phyloP scores from a whole-genome alignment of 2,329 filamentous ascomycete genomes.

The Ceratocystis smalleyi region DNA sequence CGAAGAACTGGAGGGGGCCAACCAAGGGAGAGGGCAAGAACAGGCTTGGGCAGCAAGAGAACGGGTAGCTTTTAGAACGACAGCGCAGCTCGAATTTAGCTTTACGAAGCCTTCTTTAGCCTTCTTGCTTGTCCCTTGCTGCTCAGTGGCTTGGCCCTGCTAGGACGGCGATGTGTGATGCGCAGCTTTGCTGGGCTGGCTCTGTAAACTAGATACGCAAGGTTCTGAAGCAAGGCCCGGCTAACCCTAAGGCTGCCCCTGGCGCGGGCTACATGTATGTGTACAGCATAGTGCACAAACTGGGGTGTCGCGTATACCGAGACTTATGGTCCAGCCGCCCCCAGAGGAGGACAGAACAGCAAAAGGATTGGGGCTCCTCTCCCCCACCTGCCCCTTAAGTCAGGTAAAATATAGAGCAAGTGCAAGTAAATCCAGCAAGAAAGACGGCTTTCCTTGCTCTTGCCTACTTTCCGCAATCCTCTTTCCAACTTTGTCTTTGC shows the following conservation, averaged over 20 bases:
- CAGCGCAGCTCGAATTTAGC: not conserved
- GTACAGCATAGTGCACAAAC: too few relatives aligned
- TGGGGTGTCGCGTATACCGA: too few relatives aligned
- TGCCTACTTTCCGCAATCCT: not conserved
- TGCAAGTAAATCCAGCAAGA: not conserved
- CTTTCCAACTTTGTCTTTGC: not conserved
- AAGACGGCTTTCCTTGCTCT: not conserved
- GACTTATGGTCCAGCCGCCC: not conserved
- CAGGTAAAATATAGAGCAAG: not conserved
- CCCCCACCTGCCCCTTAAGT: slow-evolving; percentile 3
- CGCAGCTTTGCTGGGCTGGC: not conserved
- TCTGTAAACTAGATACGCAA: not conserved
- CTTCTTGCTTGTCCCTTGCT: not conserved
- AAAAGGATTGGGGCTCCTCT: not conserved
- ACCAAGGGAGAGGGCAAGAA: not conserved
- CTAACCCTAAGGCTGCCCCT: not conserved
- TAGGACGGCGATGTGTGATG: not conserved
- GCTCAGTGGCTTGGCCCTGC: not conserved
- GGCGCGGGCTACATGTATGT: too few relatives aligned
- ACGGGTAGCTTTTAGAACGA: not conserved
- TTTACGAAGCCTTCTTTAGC: not conserved
- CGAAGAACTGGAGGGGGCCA: not conserved
- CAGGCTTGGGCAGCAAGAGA: not conserved
- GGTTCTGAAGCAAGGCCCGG: not conserved
- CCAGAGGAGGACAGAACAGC: not conserved